These are phyloP conservation scores for Annulohypoxylon bovei DNA, from an alignment of 495 filamentous ascomycete genomes.

Conservation along the genomic window DNA sequence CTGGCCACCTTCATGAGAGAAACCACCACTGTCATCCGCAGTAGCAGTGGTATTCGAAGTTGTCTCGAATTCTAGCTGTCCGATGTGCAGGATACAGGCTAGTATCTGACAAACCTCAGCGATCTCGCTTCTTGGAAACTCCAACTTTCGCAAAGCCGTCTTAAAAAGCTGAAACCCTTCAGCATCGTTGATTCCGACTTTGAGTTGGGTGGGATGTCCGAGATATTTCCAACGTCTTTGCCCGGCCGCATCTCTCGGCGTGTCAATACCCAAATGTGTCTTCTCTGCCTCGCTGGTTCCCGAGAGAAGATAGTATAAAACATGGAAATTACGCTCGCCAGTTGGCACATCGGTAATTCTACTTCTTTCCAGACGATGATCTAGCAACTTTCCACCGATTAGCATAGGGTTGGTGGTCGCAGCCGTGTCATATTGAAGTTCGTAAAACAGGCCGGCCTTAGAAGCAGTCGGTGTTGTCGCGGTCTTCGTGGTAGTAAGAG, in stretches of 20 bases:
- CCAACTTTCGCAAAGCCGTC: constrained; percentile 89
- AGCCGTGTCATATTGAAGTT: constrained; percentile 93
- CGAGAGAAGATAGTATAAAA: constrained; percentile 92
- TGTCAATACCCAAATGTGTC: constrained; percentile 85
- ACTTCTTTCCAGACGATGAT: constrained; percentile 90
- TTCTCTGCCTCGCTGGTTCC: constrained; percentile 93
- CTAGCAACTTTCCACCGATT: constrained; percentile 92
- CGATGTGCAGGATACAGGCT: constrained; percentile 91
- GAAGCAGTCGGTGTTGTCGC: constrained; percentile 93
- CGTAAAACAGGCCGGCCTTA: constrained; percentile 92
- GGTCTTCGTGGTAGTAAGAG: constrained; percentile 97
- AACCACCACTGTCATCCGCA: constrained; percentile 93
- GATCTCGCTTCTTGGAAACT: constrained; percentile 92
- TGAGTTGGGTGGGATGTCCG: constrained; percentile 94
- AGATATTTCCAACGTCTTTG: constrained; percentile 93
- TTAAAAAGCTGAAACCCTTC: constrained; percentile 99
- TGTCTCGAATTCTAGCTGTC: constrained; percentile 90
- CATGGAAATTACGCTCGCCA: constrained; percentile 95
- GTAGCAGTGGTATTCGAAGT: constrained; percentile 78
- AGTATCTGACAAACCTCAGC: constrained; percentile 96
- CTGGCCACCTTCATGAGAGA: constrained; percentile 93
- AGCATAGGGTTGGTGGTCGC: constrained; percentile 81
- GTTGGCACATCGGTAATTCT: constrained; percentile 90
- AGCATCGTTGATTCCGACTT: constrained; percentile 93
- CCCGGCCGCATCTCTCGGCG: constrained; percentile 57